These are phyloP conservation scores for Hanseniaspora meyeri DNA, from an alignment of 805 yeast species.

Conservation along the genomic window DNA sequence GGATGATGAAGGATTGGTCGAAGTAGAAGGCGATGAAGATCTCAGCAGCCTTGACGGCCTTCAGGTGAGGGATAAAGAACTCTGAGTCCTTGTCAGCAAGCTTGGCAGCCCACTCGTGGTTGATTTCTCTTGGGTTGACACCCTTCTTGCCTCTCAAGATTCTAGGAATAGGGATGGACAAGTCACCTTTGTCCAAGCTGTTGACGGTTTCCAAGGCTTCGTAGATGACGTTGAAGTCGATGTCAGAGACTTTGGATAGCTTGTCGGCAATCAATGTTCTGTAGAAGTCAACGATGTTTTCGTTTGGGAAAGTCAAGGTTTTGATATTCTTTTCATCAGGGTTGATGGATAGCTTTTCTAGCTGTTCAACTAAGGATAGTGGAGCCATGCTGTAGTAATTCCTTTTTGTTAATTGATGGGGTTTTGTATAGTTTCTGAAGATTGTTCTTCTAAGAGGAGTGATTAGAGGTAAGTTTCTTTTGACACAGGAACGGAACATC, in stretches of 20 bases:
- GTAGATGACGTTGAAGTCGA: slow-evolving; percentile 54
- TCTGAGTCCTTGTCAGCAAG: slow-evolving; percentile 30
- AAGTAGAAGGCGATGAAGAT: slow-evolving; percentile 85
- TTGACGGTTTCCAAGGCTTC: slow-evolving; percentile 82
- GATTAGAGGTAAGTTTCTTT: background rate
- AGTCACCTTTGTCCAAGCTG: slow-evolving; percentile 82
- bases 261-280: slow-evolving; percentile 81
- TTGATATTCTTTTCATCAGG: background rate
- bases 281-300: slow-evolving; percentile 73
- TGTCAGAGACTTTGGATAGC: slow-evolving; percentile 59
- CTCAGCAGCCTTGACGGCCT: slow-evolving; percentile 69
- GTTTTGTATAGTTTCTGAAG: background rate
- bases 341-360: slow-evolving; percentile 3
- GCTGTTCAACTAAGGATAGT: slow-evolving; percentile 4
- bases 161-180: slow-evolving; percentile 85
- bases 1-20: slow-evolving; percentile 43
- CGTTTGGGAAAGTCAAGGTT: slow-evolving; percentile 45
- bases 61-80: slow-evolving; percentile 39
- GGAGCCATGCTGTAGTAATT: slow-evolving; percentile 4
- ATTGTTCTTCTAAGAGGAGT: background rate
- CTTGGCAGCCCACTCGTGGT: slow-evolving; percentile 62
- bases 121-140: slow-evolving; percentile 60
- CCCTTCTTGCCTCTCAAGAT: slow-evolving; percentile 59
- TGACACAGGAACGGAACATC: background rate
- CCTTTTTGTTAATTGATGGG: background rate